A percentile compares a stretch with the other conserved stretches of the same genome.
phyloP scores from a whole-genome alignment of 148 eudicot species.

The Euryodendron excelsum region DNA sequence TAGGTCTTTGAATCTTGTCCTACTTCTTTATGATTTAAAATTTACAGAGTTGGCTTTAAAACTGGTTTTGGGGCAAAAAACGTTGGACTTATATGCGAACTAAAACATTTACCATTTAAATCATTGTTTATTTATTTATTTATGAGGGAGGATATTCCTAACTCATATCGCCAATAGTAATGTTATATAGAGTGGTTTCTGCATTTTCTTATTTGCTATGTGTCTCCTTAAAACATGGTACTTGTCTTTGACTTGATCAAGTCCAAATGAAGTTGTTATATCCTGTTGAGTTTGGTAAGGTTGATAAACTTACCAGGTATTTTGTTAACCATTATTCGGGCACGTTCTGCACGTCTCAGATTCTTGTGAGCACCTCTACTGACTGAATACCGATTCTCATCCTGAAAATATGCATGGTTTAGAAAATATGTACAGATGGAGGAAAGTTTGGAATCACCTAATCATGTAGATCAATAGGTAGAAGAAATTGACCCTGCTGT shows the following conservation, averaged over 20 bases:
- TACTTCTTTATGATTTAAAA: background rate
- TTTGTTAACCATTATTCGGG: conserved; percentile 79
- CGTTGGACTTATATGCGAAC: background rate
- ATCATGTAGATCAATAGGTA: background rate
- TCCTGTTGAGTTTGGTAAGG: background rate
- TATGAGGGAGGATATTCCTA: background rate
- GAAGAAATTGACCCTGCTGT: conserved; percentile 57
- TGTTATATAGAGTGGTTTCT: background rate
- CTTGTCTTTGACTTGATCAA: too few relatives aligned
- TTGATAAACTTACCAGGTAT: conserved; percentile 67
- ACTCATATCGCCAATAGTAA: background rate
- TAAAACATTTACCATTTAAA: background rate
- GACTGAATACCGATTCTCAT: conserved; percentile 93
- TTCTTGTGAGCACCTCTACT: conserved; percentile 96
- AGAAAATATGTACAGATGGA: background rate
- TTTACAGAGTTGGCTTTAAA: background rate
- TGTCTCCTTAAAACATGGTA: background rate
- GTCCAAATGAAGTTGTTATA: background rate
- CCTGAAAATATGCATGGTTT: conserved; percentile 41
- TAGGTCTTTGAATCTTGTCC: background rate
- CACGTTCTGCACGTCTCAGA: conserved; percentile 90
- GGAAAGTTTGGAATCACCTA: background rate
- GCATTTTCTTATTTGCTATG: background rate
- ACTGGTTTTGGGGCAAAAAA: background rate
- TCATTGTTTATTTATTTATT: background rate